phyloP scores from a whole-genome alignment of 164 flowering plant species.

The Magnolia kwangsiensis region DNA sequence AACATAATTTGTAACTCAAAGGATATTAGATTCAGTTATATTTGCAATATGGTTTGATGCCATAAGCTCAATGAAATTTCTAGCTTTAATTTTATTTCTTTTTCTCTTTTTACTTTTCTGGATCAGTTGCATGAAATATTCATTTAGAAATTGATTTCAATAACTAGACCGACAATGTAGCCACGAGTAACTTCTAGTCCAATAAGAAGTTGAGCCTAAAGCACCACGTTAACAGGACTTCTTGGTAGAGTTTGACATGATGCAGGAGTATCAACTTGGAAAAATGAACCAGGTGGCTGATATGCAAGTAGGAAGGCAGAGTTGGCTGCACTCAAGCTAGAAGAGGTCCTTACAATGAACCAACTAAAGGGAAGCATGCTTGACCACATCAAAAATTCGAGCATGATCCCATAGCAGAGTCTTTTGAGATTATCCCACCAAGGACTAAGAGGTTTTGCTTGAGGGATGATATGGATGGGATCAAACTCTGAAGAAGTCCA shows the following conservation, averaged over 20 bases:
- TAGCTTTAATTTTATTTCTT: too few relatives aligned
- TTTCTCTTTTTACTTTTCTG: too few relatives aligned
- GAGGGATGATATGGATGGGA: background rate
- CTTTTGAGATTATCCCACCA: too few relatives aligned
- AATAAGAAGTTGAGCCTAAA: background rate
- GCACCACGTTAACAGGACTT: background rate
- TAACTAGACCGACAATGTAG: background rate
- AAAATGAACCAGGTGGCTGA: background rate
- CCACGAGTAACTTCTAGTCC: background rate
- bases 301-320: background rate
- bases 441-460: background rate
- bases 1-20: too few relatives aligned
- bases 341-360: background rate
- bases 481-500: background rate
- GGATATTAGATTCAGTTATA: too few relatives aligned
- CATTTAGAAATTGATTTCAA: too few relatives aligned
- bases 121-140: too few relatives aligned
- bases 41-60: too few relatives aligned
- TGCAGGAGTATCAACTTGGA: too few relatives aligned
- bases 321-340: background rate
- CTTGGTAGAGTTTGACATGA: background rate
- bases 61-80: too few relatives aligned
- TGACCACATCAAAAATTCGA: background rate
- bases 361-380: background rate
- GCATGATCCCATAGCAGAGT: too few relatives aligned